Percentiles rank a stretch among this genome's conserved stretches.
These are phyloP conservation scores for Fraxinus velutina DNA, from an alignment of 305 asterid species.

Conservation along the genomic window DNA sequence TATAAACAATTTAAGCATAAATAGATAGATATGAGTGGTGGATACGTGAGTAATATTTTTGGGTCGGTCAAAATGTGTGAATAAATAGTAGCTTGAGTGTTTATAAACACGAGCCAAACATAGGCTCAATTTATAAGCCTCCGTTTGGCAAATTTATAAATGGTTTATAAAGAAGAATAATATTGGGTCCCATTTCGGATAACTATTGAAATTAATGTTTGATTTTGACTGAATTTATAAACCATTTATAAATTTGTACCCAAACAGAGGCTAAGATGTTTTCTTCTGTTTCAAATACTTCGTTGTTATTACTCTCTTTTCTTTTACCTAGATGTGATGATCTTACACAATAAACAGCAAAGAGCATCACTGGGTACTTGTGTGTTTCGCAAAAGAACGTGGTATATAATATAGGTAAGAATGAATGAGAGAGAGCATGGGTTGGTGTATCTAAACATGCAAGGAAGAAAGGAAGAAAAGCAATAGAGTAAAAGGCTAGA, in stretches of 20 bases:
- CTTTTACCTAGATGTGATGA: background rate
- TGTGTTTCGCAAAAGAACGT: background rate
- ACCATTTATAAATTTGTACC: background rate
- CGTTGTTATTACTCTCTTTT: slow-evolving; percentile 6
- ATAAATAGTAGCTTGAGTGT: background rate
- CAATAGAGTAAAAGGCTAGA: background rate
- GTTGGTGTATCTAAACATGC: slow-evolving; percentile 13
- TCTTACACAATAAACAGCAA: background rate
- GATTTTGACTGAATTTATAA: too few species aligned
- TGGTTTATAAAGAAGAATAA: background rate
- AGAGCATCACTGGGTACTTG: background rate
- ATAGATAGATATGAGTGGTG: too few species aligned
- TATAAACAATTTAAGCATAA: too few species aligned
- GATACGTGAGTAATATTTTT: too few species aligned
- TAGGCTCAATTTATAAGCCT: background rate
- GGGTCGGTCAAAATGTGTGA: too few species aligned
- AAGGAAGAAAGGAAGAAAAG: background rate
- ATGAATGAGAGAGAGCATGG: slow-evolving; percentile 7
- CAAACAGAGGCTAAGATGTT: slow-evolving; percentile 1
- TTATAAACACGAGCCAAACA: background rate
- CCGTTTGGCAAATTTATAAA: background rate
- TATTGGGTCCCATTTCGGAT: too few species aligned
- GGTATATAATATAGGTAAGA: background rate
- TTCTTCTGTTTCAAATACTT: background rate
- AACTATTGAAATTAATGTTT: background rate